Evolutionary conservation across 352 stramenopile species (phyloP).

Genomic region (Pythium oligandrum): DNA sequence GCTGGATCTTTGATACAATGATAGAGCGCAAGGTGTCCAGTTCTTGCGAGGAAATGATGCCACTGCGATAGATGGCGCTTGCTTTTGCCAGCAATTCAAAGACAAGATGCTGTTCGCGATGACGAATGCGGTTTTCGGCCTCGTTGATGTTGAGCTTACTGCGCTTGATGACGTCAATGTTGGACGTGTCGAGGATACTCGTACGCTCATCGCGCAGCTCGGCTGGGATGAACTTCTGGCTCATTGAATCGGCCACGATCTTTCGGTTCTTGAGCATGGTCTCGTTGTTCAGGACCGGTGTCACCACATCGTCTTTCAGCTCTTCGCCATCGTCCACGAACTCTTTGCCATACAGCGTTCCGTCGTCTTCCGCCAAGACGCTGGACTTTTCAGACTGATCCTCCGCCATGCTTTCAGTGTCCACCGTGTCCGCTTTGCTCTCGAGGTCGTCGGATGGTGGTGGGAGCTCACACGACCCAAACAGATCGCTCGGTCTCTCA

Average conservation of each 20-base stretch:
- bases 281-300: conserved; percentile 46
- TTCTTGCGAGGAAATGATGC: conserved; percentile 77
- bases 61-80: conserved; percentile 78
- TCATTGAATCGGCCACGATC: conserved; percentile 79
- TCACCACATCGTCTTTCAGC: conserved; percentile 49
- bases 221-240: conserved; percentile 69
- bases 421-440: conserved; percentile 17
- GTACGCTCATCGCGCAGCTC: conserved; percentile 54
- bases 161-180: conserved; percentile 80
- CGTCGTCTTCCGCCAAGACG: conserved; percentile 68
- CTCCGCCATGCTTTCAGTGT: conserved; percentile 1
- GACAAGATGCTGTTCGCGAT: conserved; percentile 76
- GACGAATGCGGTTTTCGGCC: conserved; percentile 78
- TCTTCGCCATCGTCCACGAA: conserved; percentile 48
- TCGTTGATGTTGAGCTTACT: conserved; percentile 78
- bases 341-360: conserved; percentile 79
- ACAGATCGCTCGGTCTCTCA: conserved; percentile 16
- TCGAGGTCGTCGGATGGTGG: conserved; percentile 41
- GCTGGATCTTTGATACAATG: conserved; percentile 77
- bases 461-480: conserved; percentile 10
- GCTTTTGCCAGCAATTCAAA: conserved; percentile 81
- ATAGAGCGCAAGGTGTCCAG: conserved; percentile 70
- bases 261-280: conserved; percentile 61
- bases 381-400: conserved; percentile 62
- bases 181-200: conserved; percentile 61